phyloP scores from a whole-genome alignment of 1,284 basidiomycete species.

The Cutaneotrichosporon cavernicola region DNA sequence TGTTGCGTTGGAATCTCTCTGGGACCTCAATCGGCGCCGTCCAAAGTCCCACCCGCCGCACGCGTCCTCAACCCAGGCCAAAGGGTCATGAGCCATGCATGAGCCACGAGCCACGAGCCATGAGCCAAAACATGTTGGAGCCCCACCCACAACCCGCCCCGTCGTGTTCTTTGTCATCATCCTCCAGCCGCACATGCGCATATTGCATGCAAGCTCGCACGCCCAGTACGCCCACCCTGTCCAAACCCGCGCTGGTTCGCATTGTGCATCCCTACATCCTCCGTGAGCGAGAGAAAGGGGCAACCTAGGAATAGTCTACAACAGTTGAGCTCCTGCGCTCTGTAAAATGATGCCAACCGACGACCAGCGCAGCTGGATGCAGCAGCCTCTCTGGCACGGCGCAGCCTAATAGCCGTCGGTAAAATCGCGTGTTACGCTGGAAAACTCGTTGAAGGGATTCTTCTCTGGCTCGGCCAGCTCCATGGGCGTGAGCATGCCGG shows the following conservation, averaged over 20 bases:
- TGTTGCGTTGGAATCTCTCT: too few relatives aligned
- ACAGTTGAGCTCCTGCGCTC: neutral
- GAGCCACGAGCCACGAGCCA: too few relatives aligned
- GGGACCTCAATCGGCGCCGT: too few relatives aligned
- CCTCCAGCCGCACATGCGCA: too few relatives aligned
- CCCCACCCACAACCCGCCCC: too few relatives aligned
- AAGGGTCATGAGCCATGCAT: too few relatives aligned
- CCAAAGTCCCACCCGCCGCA: too few relatives aligned
- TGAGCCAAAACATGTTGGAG: too few relatives aligned
- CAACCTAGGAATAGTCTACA: neutral
- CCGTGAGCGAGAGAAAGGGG: neutral
- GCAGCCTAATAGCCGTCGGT: conserved; percentile 33
- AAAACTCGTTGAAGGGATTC: conserved; percentile 74
- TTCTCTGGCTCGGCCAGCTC: conserved; percentile 54
- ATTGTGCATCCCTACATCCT: conserved; percentile 1
- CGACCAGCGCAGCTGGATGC: conserved; percentile 3
- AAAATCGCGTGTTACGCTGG: conserved; percentile 75
- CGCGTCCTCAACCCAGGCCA: too few relatives aligned
- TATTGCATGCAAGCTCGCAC: too few relatives aligned
- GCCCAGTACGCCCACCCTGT: too few relatives aligned
- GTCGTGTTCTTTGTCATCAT: too few relatives aligned
- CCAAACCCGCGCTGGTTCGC: neutral
- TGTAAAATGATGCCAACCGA: conserved; percentile 1
- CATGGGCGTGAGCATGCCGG: conserved; percentile 55
- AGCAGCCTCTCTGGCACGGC: neutral